Conservation (phyloP, 2,329 filamentous ascomycete species). For the Tolypocladium pustulatum region DNA sequence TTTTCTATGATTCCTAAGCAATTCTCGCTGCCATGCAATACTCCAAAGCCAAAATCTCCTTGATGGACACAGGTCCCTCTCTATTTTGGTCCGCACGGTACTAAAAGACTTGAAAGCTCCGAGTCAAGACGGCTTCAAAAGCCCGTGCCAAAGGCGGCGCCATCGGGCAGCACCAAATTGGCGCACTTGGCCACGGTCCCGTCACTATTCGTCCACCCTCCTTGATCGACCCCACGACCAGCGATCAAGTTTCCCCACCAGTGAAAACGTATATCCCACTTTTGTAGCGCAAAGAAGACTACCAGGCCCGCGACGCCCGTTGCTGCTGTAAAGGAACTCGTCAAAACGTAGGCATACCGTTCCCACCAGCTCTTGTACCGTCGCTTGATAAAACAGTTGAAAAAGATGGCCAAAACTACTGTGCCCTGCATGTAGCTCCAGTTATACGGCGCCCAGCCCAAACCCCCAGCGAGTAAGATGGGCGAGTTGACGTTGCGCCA, state of each 20-base stretch:
- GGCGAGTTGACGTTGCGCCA: constrained; percentile 14
- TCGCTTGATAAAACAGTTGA: constrained; percentile 15
- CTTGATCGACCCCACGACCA: constrained; percentile 11
- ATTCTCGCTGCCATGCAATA: no score
- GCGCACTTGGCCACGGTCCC: constrained; percentile 9
- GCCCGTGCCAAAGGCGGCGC: constrained; percentile 9
- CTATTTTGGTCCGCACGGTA: no score
- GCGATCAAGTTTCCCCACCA: constrained; percentile 14
- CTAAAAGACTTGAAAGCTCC: no score
- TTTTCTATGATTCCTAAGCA: no score
- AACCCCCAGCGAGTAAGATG: constrained; percentile 11
- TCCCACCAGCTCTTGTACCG: constrained; percentile 15
- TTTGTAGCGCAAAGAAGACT: constrained; percentile 16
- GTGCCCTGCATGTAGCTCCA: constrained; percentile 15
- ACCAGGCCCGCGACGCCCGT: constrained; percentile 15
- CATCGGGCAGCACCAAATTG: constrained; percentile 8
- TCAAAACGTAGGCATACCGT: constrained; percentile 16
- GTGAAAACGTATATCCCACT: constrained; percentile 6
- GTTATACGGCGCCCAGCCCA: constrained; percentile 16
- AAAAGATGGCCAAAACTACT: constrained; percentile 11
- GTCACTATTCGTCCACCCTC: constrained; percentile 4
- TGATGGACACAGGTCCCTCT: no score
- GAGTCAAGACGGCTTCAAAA: no score
- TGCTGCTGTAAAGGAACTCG: constrained; percentile 14
- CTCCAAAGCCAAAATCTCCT: no score